Evolutionary conservation across 257 asterid species (phyloP).

Genomic region (Marsdenia floribunda): DNA sequence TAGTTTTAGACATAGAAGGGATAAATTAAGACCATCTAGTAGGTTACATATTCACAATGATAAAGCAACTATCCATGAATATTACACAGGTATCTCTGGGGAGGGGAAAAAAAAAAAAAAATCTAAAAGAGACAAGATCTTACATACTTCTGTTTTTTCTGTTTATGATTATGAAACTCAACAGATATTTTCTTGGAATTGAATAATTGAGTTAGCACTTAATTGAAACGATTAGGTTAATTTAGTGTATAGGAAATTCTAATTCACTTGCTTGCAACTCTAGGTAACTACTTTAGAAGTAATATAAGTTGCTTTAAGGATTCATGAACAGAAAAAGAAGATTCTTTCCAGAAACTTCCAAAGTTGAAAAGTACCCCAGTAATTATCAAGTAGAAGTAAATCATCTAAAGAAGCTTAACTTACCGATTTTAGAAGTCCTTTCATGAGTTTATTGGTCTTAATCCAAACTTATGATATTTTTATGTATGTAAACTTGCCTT

Average conservation of each 20-base stretch:
- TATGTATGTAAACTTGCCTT: background rate
- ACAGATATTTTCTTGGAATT: too few relatives aligned
- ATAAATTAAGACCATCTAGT: background rate
- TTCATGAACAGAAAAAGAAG: background rate
- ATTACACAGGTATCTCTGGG: background rate
- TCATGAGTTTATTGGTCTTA: background rate
- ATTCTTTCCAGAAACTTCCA: background rate
- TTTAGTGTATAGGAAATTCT: background rate
- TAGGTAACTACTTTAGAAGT: background rate
- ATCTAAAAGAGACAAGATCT: too few relatives aligned
- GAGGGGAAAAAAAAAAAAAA: too few relatives aligned
- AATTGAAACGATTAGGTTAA: too few relatives aligned
- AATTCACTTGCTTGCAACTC: background rate
- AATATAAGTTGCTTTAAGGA: too few relatives aligned
- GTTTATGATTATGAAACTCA: background rate
- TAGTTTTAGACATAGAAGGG: background rate
- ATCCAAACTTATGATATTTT: background rate
- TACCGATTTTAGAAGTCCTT: background rate
- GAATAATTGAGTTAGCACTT: background rate
- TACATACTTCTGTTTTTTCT: too few relatives aligned
- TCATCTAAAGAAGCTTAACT: background rate
- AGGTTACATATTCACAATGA: background rate
- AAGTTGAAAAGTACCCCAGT: too few relatives aligned
- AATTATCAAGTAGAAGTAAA: background rate
- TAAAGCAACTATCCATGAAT: background rate